phyloP scores from a whole-genome alignment of 805 yeast genomes.

The Candida ipomoeae region DNA sequence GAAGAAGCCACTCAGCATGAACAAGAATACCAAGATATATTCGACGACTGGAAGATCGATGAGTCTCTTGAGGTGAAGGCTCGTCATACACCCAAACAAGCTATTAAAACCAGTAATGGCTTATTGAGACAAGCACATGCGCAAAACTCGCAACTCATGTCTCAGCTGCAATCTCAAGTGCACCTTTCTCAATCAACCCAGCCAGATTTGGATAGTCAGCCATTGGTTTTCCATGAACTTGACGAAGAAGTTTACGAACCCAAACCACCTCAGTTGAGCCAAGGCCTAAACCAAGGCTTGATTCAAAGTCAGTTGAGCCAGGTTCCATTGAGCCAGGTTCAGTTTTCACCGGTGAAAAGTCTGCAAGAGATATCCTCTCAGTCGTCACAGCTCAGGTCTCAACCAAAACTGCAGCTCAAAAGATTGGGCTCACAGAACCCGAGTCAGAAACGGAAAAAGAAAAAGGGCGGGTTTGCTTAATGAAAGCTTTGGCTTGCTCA shows the following conservation, averaged over 20 bases:
- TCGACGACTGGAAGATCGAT: slow-evolving; percentile 6
- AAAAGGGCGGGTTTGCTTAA: slow-evolving; percentile 48
- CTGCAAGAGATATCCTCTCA: background rate
- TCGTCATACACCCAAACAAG: background rate
- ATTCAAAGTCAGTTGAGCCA: too few relatives aligned
- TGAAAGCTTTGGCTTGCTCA: too few relatives aligned
- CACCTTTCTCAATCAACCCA: background rate
- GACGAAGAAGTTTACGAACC: background rate
- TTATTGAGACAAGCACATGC: background rate
- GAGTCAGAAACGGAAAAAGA: slow-evolving; percentile 37
- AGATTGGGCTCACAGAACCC: slow-evolving; percentile 9
- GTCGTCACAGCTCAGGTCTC: background rate
- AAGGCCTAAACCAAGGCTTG: background rate
- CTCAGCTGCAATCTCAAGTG: background rate
- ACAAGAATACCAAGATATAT: slow-evolving; percentile 2
- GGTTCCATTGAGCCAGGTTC: background rate
- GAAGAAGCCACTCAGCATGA: slow-evolving; percentile 5
- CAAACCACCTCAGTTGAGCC: background rate
- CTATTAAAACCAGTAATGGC: background rate
- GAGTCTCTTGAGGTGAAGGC: background rate
- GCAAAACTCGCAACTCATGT: background rate
- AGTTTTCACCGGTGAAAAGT: too few relatives aligned
- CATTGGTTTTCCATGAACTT: background rate
- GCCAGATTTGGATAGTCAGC: background rate
- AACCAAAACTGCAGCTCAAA: slow-evolving; percentile 3